Evolutionary conservation across 2,329 filamentous ascomycete genomes (phyloP).

Genomic region (Sodiomyces alkalinus): DNA sequence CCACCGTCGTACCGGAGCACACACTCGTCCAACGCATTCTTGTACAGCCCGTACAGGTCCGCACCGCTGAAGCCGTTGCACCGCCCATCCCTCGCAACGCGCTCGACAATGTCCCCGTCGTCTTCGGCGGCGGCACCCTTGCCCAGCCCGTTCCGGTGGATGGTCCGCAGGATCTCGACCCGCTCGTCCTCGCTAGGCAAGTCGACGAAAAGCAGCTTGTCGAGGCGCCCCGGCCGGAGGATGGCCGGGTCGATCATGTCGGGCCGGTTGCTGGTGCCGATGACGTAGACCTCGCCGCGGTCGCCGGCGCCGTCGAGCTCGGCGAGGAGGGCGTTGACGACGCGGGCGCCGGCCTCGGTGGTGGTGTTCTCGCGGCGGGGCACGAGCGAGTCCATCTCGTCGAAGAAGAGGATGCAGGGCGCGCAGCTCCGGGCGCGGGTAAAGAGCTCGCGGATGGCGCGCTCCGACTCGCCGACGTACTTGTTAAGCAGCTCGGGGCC

Average conservation of each 20-base stretch:
- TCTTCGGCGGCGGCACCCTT: conserved; percentile 25
- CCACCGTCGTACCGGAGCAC: conserved; percentile 12
- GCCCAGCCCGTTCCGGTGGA: conserved; percentile 34
- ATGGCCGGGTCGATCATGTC: conserved; percentile 96
- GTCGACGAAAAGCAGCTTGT: conserved; percentile 79
- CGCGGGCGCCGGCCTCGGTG: conserved; percentile 70
- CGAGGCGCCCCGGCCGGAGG: conserved; percentile 78
- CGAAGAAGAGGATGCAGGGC: conserved; percentile 80
- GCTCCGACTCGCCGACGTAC: conserved; percentile 91
- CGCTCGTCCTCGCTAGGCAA: conserved; percentile 66
- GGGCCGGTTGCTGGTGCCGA: conserved; percentile 86
- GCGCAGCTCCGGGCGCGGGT: conserved; percentile 70
- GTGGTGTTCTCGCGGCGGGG: conserved; percentile 65
- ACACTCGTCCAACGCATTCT: conserved; percentile 30
- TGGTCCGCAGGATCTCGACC: conserved; percentile 68
- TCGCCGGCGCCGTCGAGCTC: conserved; percentile 78
- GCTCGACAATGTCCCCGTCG: conserved; percentile 31
- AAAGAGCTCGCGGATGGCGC: conserved; percentile 85
- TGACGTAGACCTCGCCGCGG: conserved; percentile 78
- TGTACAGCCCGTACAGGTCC: conserved; percentile 34
- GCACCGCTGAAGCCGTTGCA: conserved; percentile 68
- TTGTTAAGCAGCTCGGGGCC: conserved; percentile 95
- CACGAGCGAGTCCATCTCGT: conserved; percentile 88
- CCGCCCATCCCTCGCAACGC: conserved; percentile 47
- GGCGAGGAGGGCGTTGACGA: conserved; percentile 89